A percentile compares a stretch with the other conserved stretches of the same genome.
phyloP scores from a whole-genome alignment of 441 rosid species.

The Arabidopsis hybrid region DNA sequence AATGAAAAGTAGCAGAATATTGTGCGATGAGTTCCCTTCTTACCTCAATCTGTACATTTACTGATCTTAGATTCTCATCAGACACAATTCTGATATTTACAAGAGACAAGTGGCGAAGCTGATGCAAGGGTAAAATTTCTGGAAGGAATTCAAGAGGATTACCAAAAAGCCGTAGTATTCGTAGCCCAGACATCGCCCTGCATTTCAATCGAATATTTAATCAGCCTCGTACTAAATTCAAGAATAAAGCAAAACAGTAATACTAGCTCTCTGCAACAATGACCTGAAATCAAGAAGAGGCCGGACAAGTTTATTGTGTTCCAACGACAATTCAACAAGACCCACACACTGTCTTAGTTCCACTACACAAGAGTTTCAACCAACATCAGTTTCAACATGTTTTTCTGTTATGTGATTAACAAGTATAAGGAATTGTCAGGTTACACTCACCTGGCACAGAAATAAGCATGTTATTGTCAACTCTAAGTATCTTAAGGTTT shows the following conservation, averaged over 20 bases:
- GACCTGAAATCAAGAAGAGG: constrained; percentile 99
- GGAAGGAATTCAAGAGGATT: constrained; percentile 99
- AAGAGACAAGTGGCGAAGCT: constrained; percentile 91
- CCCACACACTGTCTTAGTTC: constrained; percentile 87
- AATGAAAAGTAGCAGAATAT: constrained; percentile 29
- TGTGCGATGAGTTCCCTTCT: constrained; percentile 24
- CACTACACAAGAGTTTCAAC: constrained; percentile 59
- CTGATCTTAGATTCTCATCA: constrained; percentile 91
- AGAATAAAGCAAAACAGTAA: constrained; percentile 31
- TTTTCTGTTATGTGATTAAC: neutral
- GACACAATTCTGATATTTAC: constrained; percentile 91
- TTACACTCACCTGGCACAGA: constrained; percentile 90
- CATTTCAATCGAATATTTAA: constrained; percentile 55
- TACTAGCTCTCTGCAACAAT: constrained; percentile 37
- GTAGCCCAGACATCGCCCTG: constrained; percentile 92
- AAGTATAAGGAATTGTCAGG: neutral
- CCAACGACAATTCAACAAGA: constrained; percentile 88
- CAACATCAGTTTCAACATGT: constrained; percentile 2
- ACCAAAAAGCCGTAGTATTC: constrained; percentile 89
- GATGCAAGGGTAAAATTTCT: constrained; percentile 87
- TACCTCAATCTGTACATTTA: constrained; percentile 94
- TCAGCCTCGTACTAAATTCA: constrained; percentile 46
- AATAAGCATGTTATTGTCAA: constrained; percentile 76
- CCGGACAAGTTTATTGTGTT: constrained; percentile 91
- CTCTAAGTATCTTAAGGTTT: constrained; percentile 75